These are phyloP conservation scores for Diplocarpon rosae DNA, from an alignment of 2,329 filamentous ascomycete species.

Conservation along the genomic window DNA sequence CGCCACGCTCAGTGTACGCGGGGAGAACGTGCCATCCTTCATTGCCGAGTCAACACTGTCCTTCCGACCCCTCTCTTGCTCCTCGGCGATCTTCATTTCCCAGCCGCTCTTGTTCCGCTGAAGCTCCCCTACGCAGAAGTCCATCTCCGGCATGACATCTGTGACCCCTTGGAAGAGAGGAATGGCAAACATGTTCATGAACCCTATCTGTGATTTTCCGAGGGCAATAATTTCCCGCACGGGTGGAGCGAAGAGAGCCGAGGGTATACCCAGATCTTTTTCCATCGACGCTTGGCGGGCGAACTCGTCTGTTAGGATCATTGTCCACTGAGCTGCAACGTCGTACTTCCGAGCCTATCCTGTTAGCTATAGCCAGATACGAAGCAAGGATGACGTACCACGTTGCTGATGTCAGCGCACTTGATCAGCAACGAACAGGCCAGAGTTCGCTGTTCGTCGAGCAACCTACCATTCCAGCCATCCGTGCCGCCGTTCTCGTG, in stretches of 20 bases:
- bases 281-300: conserved; percentile 90
- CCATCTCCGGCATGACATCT: conserved; percentile 75
- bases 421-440: conserved; percentile 92
- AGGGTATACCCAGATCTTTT: conserved; percentile 72
- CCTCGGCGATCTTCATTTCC: conserved; percentile 53
- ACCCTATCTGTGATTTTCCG: conserved; percentile 80
- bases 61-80: conserved; percentile 33
- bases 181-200: conserved; percentile 92
- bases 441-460: conserved; percentile 67
- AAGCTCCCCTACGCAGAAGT: conserved; percentile 75
- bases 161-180: conserved; percentile 84
- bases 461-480: conserved; percentile 64
- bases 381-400: conserved; percentile 47
- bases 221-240: conserved; percentile 75
- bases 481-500: conserved; percentile 54
- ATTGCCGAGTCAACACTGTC: conserved; percentile 32
- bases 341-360: conserved; percentile 70
- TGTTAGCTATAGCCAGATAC: conserved; percentile 12
- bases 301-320: conserved; percentile 91
- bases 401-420: conserved; percentile 97
- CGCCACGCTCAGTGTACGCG: conserved; percentile 24
- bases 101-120: conserved; percentile 66
- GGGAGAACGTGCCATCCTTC: conserved; percentile 25
- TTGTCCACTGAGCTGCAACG: conserved; percentile 79
- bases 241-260: conserved; percentile 75